A percentile compares a stretch with the other conserved stretches of the same genome.
phyloP scores from a whole-genome alignment of 2,329 filamentous ascomycete genomes.

The Reticulascus tulasneorum region DNA sequence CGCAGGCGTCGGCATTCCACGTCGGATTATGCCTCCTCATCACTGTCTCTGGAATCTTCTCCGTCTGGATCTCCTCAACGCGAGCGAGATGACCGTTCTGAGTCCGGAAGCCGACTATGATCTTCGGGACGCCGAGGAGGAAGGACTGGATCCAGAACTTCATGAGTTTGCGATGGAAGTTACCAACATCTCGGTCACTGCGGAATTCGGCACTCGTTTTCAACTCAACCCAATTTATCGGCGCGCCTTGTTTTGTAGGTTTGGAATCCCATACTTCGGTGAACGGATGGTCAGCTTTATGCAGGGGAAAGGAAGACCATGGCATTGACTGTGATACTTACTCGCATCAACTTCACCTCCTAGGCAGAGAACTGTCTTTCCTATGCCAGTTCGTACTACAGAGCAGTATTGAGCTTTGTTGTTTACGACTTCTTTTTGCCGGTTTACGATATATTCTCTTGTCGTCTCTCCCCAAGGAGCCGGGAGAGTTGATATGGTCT shows the following conservation, averaged over 20 bases:
- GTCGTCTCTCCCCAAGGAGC: constrained; percentile 68
- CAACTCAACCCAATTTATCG: constrained; percentile 89
- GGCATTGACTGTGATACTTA: constrained; percentile 32
- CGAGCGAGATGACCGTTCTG: constrained; percentile 66
- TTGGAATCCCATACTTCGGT: constrained; percentile 80
- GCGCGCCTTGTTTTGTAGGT: constrained; percentile 58
- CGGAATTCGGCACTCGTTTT: constrained; percentile 80
- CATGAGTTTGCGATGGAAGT: constrained; percentile 84
- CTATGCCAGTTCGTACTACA: constrained; percentile 83
- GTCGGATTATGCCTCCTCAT: constrained; percentile 59
- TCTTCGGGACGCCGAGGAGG: constrained; percentile 84
- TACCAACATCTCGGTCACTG: constrained; percentile 63
- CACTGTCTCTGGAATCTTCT: constrained; percentile 71
- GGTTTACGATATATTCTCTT: constrained; percentile 73
- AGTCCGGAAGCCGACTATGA: constrained; percentile 84
- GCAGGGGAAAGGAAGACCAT: not conserved
- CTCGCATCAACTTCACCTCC: constrained; percentile 92
- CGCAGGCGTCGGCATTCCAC: constrained; percentile 92
- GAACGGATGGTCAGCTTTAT: constrained; percentile 5
- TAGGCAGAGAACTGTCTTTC: constrained; percentile 68
- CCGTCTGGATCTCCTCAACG: constrained; percentile 76
- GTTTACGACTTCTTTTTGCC: constrained; percentile 69
- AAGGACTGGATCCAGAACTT: constrained; percentile 98
- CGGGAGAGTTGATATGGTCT: constrained; percentile 75
- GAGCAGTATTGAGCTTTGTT: constrained; percentile 97